A percentile compares a stretch with the other conserved stretches of the same genome.
Conservation (phyloP, 176 grass and related monocot species). For the Cenchrus americanus region DNA sequence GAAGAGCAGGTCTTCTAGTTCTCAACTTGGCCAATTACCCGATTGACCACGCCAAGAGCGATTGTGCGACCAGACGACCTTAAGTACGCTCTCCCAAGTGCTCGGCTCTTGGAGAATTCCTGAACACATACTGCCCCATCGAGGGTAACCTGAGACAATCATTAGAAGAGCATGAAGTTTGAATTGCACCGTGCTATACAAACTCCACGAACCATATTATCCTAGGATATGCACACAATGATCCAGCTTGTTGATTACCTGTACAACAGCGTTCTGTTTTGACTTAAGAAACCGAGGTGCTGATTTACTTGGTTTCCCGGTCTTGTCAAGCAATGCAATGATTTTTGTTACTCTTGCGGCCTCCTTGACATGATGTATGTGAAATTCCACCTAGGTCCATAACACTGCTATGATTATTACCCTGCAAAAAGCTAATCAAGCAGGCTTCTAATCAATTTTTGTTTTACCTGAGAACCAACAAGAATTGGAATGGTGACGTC, state of each 20-base stretch:
- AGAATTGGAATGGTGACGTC: slow-evolving; percentile 74
- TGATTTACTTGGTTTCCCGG: slow-evolving; percentile 72
- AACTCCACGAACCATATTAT: slow-evolving; percentile 14
- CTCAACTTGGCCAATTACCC: slow-evolving; percentile 51
- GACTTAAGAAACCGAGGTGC: slow-evolving; percentile 86
- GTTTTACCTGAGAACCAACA: slow-evolving; percentile 76
- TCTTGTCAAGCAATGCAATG: slow-evolving; percentile 78
- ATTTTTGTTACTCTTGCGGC: slow-evolving; percentile 81
- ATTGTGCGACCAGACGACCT: slow-evolving; percentile 75
- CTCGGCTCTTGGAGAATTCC: slow-evolving; percentile 78
- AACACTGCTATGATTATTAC: slow-evolving; percentile 21
- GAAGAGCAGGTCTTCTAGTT: slow-evolving; percentile 15
- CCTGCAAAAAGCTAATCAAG: slow-evolving; percentile 16
- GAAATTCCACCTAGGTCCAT: slow-evolving; percentile 77
- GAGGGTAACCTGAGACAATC: slow-evolving; percentile 57
- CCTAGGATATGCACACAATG: not conserved
- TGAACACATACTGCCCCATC: slow-evolving; percentile 72
- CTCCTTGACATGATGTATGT: slow-evolving; percentile 96
- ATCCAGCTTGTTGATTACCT: slow-evolving; percentile 48
- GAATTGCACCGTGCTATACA: not conserved
- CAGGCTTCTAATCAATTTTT: slow-evolving; percentile 23
- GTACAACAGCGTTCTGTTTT: slow-evolving; percentile 84
- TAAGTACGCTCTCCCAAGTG: slow-evolving; percentile 84
- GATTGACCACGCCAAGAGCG: slow-evolving; percentile 72
- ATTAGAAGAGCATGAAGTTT: slow-evolving; percentile 7